phyloP scores from a whole-genome alignment of 495 filamentous ascomycete species.

The Aspergillus bertholletiae region DNA sequence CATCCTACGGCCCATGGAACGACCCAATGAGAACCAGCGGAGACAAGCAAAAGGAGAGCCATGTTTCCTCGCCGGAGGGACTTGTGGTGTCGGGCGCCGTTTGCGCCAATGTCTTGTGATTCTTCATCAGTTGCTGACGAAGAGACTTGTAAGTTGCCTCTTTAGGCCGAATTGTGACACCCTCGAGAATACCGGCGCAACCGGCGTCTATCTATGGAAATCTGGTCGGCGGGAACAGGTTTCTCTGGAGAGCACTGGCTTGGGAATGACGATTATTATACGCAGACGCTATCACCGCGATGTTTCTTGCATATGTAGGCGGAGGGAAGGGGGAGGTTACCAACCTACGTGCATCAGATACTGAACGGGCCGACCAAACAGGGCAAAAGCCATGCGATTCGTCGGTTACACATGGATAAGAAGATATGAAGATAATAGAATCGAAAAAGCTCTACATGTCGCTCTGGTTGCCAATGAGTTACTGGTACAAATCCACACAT shows the following conservation, averaged over 20 bases:
- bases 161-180: slow-evolving; percentile 20
- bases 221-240: slow-evolving; percentile 1
- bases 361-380: slow-evolving; percentile 16
- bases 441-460: too few species aligned
- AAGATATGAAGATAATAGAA: not conserved
- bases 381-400: slow-evolving; percentile 21
- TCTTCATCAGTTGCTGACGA: slow-evolving; percentile 11
- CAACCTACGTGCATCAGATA: slow-evolving; percentile 16
- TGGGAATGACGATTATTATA: not conserved
- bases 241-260: not conserved
- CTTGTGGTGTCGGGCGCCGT: slow-evolving; percentile 15
- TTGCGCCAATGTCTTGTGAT: slow-evolving; percentile 22
- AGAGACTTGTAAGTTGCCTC: slow-evolving; percentile 14
- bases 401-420: slow-evolving; percentile 15
- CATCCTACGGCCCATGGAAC: slow-evolving; percentile 15
- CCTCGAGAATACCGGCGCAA: slow-evolving; percentile 19
- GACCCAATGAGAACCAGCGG: slow-evolving; percentile 5
- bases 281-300: not conserved
- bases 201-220: slow-evolving; percentile 17
- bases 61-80: slow-evolving; percentile 17
- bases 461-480: not conserved
- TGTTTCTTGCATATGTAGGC: slow-evolving; percentile 13
- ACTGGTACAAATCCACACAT: not conserved
- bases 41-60: slow-evolving; percentile 1
- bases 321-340: too few species aligned